phyloP scores from a whole-genome alignment of 768 basidiomycete species.

The Lentinula lateritia region DNA sequence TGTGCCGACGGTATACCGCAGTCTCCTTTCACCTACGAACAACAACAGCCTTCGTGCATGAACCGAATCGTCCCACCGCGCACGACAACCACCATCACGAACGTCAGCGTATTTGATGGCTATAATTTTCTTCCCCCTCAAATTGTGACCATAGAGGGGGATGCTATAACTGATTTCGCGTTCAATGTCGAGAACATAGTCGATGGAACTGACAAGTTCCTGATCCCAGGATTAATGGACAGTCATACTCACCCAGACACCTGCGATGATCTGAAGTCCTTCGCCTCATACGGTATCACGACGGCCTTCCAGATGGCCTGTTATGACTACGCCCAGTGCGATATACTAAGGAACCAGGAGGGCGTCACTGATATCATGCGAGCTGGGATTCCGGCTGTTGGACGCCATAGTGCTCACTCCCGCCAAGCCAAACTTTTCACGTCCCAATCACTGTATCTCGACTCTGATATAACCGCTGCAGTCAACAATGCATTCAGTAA shows the following conservation, averaged over 20 bases:
- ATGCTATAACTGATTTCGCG: neutral
- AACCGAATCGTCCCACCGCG: neutral
- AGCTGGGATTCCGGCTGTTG: neutral
- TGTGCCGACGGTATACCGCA: neutral
- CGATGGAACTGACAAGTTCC: conserved; percentile 7
- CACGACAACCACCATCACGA: conserved; percentile 6
- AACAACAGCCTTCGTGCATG: neutral
- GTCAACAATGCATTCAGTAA: conserved; percentile 1
- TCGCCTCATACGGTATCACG: conserved; percentile 9
- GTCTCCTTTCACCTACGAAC: neutral
- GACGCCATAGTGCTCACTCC: neutral
- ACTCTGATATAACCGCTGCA: conserved; percentile 1
- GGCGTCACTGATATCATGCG: neutral
- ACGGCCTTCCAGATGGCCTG: conserved; percentile 5
- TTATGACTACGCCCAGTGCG: neutral
- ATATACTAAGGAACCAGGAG: conserved; percentile 1
- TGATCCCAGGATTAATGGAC: conserved; percentile 10
- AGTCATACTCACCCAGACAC: conserved; percentile 5
- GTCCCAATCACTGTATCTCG: neutral
- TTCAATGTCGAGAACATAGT: neutral
- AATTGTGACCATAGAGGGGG: neutral
- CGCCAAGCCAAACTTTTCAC: neutral
- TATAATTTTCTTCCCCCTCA: neutral
- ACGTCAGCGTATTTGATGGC: conserved; percentile 11
- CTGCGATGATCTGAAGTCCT: neutral